Percentiles rank a stretch among this genome's conserved stretches.
Conservation (phyloP, 257 asterid species). For the Mentha longifolia region DNA sequence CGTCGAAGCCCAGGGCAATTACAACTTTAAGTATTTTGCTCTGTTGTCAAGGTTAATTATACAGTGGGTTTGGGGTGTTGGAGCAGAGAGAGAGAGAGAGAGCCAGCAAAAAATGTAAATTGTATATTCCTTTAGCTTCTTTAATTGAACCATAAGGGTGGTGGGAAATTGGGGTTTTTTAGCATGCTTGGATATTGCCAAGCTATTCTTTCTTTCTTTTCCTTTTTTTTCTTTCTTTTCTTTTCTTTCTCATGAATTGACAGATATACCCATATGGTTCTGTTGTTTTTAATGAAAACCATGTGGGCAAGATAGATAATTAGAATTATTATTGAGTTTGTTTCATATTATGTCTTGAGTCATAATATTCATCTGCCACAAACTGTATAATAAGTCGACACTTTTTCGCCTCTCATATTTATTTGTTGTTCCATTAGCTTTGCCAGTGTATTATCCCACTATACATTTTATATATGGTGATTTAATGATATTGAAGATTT, state of each 20-base stretch:
- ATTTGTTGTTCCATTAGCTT: not conserved
- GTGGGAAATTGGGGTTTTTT: constrained; percentile 36
- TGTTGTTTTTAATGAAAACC: constrained; percentile 68
- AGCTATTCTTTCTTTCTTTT: constrained; percentile 48
- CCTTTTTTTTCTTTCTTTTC: constrained; percentile 31
- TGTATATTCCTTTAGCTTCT: constrained; percentile 72
- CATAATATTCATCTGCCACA: constrained; percentile 38
- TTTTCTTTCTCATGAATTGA: constrained; percentile 30
- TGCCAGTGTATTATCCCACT: not conserved
- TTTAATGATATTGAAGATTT: not conserved
- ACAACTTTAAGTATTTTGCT: constrained; percentile 46
- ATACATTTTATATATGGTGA: not conserved
- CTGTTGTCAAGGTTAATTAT: constrained; percentile 37
- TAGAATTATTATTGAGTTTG: constrained; percentile 41
- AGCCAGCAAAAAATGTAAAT: constrained; percentile 58
- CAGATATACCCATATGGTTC: constrained; percentile 57
- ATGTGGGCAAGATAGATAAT: constrained; percentile 49
- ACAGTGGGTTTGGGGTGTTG: constrained; percentile 37
- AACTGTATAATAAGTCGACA: constrained; percentile 34
- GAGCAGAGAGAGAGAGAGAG: constrained; percentile 26
- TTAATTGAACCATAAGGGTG: constrained; percentile 44
- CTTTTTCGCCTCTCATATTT: not conserved
- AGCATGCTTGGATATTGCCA: constrained; percentile 46
- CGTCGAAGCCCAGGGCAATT: constrained; percentile 71
- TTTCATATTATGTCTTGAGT: constrained; percentile 33